Conservation (phyloP, 2,329 filamentous ascomycete species). For the Helicocarpus griseus region DNA sequence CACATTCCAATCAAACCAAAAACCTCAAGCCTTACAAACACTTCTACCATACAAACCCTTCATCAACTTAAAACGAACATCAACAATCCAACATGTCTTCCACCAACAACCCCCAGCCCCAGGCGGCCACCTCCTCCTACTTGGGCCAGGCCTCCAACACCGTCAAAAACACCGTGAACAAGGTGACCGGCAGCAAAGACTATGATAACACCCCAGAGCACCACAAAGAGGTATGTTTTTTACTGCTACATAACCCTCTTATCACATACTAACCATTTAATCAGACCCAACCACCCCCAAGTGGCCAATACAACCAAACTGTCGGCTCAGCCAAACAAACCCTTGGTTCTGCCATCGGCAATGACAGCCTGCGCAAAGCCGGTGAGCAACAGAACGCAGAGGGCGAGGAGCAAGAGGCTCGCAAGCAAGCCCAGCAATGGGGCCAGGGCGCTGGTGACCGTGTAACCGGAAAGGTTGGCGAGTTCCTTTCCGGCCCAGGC, state of each 20-base stretch:
- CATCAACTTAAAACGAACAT: neutral
- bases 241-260: too few species aligned
- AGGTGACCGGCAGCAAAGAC: neutral
- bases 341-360: constrained; percentile 64
- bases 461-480: constrained; percentile 61
- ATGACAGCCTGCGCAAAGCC: constrained; percentile 61
- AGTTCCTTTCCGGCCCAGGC: constrained; percentile 51
- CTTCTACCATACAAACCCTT: neutral
- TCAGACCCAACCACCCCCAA: constrained; percentile 21
- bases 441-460: constrained; percentile 57
- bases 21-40: too few species aligned
- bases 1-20: neutral
- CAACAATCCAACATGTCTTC: constrained; percentile 3
- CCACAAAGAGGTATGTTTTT: neutral
- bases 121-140: neutral
- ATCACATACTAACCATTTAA: neutral
- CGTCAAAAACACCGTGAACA: neutral
- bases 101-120: neutral
- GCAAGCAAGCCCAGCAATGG: constrained; percentile 69
- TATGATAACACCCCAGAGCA: constrained; percentile 16
- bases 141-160: neutral
- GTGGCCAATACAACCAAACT: constrained; percentile 80
- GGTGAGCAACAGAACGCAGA: constrained; percentile 70
- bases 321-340: constrained; percentile 77
- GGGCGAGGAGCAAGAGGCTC: constrained; percentile 72